Percentiles rank a stretch among this genome's conserved stretches.
Evolutionary conservation across 2,329 filamentous ascomycete genomes (phyloP).

Genomic region (Diaporthe sp.): DNA sequence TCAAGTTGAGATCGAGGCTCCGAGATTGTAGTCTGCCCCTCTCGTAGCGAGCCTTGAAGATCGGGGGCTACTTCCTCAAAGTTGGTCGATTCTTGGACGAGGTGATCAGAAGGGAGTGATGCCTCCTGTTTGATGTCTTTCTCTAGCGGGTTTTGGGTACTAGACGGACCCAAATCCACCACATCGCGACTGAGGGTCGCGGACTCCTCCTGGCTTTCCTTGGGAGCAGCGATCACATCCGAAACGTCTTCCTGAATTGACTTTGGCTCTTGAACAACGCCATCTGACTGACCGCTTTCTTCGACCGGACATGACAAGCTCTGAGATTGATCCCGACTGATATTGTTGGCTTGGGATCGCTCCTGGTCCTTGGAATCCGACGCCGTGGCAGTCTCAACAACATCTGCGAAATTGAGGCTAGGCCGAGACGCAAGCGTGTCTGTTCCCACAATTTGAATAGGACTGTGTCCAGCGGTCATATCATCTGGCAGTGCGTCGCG

Average conservation of each 20-base stretch:
- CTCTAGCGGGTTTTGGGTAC: background rate
- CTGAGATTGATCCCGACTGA: background rate
- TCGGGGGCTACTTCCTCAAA: background rate
- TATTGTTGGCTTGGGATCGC: background rate
- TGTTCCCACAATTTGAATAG: background rate
- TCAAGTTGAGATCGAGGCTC: slow-evolving; percentile 42
- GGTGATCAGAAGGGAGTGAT: background rate
- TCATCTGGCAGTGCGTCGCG: background rate
- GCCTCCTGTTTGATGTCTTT: background rate
- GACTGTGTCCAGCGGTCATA: background rate
- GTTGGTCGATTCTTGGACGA: background rate
- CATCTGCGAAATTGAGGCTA: background rate
- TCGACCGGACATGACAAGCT: background rate
- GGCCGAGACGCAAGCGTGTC: background rate
- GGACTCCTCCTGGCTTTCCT: slow-evolving; percentile 7
- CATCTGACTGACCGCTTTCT: background rate
- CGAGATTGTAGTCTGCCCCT: background rate
- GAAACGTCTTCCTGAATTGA: background rate
- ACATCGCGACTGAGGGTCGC: background rate
- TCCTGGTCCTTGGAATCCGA: slow-evolving; percentile 15
- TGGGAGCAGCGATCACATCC: background rate
- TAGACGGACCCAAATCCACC: background rate
- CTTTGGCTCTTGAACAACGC: background rate
- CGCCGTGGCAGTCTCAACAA: background rate
- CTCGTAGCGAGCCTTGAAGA: background rate